Percentiles rank a stretch among this genome's conserved stretches.
phyloP scores from a whole-genome alignment of 768 basidiomycete genomes.

The Russula olivacea region DNA sequence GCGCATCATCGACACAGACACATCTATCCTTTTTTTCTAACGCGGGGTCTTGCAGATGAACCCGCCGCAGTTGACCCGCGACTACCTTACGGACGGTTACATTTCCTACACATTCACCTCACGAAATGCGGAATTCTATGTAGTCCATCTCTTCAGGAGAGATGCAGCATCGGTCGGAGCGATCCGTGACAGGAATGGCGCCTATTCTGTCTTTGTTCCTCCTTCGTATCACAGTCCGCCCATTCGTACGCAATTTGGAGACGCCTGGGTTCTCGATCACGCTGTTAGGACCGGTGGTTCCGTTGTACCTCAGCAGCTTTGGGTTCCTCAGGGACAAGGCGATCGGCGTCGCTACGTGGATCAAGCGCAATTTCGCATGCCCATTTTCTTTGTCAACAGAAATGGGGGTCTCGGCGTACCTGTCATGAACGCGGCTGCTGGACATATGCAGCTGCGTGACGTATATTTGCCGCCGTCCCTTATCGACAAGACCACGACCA shows the following conservation, averaged over 20 bases:
- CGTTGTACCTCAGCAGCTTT: constrained; percentile 20
- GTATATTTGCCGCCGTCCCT: constrained; percentile 9
- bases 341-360: constrained; percentile 21
- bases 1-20: background rate
- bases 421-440: constrained; percentile 9
- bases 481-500: background rate
- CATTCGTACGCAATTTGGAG: too few relatives aligned
- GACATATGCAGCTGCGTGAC: constrained; percentile 4
- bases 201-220: constrained; percentile 1
- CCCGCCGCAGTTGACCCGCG: background rate
- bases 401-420: constrained; percentile 16
- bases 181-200: background rate
- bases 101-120: constrained; percentile 16
- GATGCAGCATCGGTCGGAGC: background rate
- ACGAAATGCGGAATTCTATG: background rate
- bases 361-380: constrained; percentile 10
- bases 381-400: constrained; percentile 13
- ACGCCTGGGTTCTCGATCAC: constrained; percentile 15
- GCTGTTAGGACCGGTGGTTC: constrained; percentile 5
- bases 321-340: constrained; percentile 14
- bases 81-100: constrained; percentile 10
- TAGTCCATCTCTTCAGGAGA: constrained; percentile 9
- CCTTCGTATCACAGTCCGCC: background rate
- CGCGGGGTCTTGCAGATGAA: constrained; percentile 1
- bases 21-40: background rate